Evolutionary conservation across 2,329 filamentous ascomycete genomes (phyloP).

Genomic region (Fusarium sp.): DNA sequence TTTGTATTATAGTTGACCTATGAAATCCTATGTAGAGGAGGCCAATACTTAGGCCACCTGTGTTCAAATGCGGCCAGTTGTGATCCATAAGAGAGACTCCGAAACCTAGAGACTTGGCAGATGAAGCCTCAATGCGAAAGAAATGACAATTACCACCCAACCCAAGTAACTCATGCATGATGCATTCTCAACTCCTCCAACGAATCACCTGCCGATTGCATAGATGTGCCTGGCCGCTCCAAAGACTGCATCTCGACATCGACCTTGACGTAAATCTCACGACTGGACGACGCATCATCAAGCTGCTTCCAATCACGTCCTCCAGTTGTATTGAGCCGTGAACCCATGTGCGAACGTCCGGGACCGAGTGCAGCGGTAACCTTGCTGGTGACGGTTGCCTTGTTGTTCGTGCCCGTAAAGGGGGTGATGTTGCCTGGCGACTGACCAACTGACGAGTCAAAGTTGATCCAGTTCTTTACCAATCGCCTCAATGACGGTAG

Average conservation of each 20-base stretch:
- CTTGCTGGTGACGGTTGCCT: not conserved
- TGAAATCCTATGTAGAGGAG: no score
- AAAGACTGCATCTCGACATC: constrained; percentile 32
- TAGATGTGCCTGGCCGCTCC: not conserved
- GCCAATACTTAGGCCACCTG: no score
- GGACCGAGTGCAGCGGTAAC: not conserved
- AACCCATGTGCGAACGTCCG: not conserved
- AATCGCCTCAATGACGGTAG: constrained; percentile 2
- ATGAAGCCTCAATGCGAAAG: no score
- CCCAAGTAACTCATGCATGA: no score
- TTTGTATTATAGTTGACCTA: no score
- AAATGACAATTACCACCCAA: no score
- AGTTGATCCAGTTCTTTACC: constrained; percentile 9
- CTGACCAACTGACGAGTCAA: constrained; percentile 10
- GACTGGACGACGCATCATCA: constrained; percentile 24
- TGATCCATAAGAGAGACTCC: no score
- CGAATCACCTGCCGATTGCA: no score
- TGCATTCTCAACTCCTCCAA: no score
- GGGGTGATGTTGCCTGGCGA: not conserved
- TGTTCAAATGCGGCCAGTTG: no score
- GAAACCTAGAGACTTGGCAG: no score
- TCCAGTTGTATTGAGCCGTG: not conserved
- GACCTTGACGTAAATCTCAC: constrained; percentile 20
- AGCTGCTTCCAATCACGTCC: constrained; percentile 18
- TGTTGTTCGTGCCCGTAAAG: not conserved